These are phyloP conservation scores for Veloboletus limbatus DNA, from an alignment of 1,284 basidiomycete genomes.

Conservation along the genomic window DNA sequence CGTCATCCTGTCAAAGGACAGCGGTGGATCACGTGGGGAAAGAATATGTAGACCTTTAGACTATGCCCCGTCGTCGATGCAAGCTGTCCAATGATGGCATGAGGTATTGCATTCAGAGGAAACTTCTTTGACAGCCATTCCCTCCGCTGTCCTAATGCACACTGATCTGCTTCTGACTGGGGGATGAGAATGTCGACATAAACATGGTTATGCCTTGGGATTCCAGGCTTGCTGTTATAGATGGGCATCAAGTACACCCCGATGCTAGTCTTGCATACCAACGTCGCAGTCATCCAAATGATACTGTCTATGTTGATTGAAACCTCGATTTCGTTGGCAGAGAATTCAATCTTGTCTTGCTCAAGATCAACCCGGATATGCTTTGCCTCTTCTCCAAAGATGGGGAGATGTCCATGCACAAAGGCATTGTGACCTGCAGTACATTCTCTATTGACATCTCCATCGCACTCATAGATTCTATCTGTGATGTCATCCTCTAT, in stretches of 20 bases:
- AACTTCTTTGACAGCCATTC: conserved; percentile 12
- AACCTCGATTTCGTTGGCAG: not conserved
- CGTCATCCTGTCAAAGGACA: not conserved
- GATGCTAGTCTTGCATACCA: conserved; percentile 3
- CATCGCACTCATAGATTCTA: conserved; percentile 1
- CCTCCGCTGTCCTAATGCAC: not conserved
- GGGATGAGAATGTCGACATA: conserved; percentile 14
- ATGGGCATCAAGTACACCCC: conserved; percentile 3
- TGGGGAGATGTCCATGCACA: not conserved
- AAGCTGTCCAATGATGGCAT: conserved; percentile 8
- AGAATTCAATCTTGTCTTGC: not conserved
- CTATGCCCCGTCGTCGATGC: not conserved
- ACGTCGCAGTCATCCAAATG: conserved; percentile 11
- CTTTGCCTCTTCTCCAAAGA: not conserved
- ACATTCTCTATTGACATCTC: conserved; percentile 9
- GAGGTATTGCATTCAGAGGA: conserved; percentile 4
- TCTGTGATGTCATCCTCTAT: too few species aligned
- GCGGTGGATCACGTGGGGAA: conserved; percentile 20
- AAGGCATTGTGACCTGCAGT: conserved; percentile 8
- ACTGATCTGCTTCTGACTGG: conserved; percentile 6
- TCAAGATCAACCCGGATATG: conserved; percentile 10
- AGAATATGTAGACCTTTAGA: conserved; percentile 12
- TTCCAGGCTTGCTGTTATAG: conserved; percentile 2
- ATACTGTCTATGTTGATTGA: conserved; percentile 18
- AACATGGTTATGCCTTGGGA: conserved; percentile 11